Evolutionary conservation across 2,329 filamentous ascomycete species (phyloP).

Genomic region (Penicillium brasilianum): DNA sequence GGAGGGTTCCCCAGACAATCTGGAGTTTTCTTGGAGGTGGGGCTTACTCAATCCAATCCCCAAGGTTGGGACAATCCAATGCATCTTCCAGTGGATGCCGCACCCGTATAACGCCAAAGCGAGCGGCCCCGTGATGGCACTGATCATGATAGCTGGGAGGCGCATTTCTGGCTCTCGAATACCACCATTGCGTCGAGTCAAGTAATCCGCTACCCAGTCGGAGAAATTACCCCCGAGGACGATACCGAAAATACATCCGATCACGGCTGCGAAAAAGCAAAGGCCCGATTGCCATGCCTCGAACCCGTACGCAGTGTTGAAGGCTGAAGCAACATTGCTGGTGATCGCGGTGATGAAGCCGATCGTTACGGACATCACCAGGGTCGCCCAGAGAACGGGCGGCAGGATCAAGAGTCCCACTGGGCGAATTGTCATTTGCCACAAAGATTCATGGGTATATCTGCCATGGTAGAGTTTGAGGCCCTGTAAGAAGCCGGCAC

Average conservation of each 20-base stretch:
- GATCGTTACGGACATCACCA: slow-evolving; percentile 28
- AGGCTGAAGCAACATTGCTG: slow-evolving; percentile 25
- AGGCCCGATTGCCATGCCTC: slow-evolving; percentile 50
- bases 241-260: slow-evolving; percentile 45
- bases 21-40: too few relatives aligned
- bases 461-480: slow-evolving; percentile 34
- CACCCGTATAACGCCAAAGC: slow-evolving; percentile 20
- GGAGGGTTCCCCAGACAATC: not conserved
- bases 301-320: slow-evolving; percentile 34
- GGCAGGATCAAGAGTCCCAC: slow-evolving; percentile 24
- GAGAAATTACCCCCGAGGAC: slow-evolving; percentile 54
- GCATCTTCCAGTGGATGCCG: slow-evolving; percentile 21
- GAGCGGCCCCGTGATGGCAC: slow-evolving; percentile 19
- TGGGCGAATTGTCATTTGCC: slow-evolving; percentile 23
- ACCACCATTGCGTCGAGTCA: slow-evolving; percentile 36
- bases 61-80: slow-evolving; percentile 23
- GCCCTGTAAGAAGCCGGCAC: slow-evolving; percentile 11
- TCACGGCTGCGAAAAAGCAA: slow-evolving; percentile 50
- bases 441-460: slow-evolving; percentile 36
- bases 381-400: slow-evolving; percentile 26
- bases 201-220: slow-evolving; percentile 40
- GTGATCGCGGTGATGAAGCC: slow-evolving; percentile 38
- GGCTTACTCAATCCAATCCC: slow-evolving; percentile 21
- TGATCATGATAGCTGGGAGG: slow-evolving; percentile 21
- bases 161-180: slow-evolving; percentile 44